Evolutionary conservation across 768 basidiomycete genomes (phyloP).

Genomic region (Trametes gibbosa): DNA sequence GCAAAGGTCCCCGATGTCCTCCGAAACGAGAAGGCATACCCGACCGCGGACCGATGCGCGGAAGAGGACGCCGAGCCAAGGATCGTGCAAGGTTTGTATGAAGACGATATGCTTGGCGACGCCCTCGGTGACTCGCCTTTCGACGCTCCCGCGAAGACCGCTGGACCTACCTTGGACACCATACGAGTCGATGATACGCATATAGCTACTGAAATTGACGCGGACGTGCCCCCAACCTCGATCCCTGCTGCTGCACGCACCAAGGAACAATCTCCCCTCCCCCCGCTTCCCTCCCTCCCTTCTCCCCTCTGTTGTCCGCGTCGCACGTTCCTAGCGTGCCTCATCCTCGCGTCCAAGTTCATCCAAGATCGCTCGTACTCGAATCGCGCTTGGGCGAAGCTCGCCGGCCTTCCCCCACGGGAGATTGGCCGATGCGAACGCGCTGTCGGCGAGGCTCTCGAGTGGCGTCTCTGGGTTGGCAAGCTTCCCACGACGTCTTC

Average conservation of each 20-base stretch:
- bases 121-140: background rate
- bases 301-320: conserved; percentile 86
- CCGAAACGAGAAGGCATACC: conserved; percentile 41
- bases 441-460: conserved; percentile 79
- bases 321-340: conserved; percentile 80
- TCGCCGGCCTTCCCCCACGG: conserved; percentile 80
- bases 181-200: conserved; percentile 11
- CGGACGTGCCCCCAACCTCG: background rate
- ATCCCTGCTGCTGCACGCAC: background rate
- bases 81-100: conserved; percentile 8
- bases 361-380: conserved; percentile 92
- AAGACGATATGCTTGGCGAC: background rate
- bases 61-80: conserved; percentile 3
- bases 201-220: background rate
- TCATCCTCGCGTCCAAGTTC: conserved; percentile 91
- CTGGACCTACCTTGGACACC: conserved; percentile 9
- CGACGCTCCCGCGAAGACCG: background rate
- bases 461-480: conserved; percentile 93
- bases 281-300: conserved; percentile 43
- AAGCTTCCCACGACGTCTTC: conserved; percentile 43
- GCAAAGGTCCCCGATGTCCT: conserved; percentile 62
- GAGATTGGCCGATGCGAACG: conserved; percentile 91
- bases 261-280: conserved; percentile 20
- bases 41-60: conserved; percentile 37
- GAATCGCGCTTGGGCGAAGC: conserved; percentile 91